These are phyloP conservation scores for Stygiomarasmius scandens DNA, from an alignment of 1,284 basidiomycete species.

Conservation along the genomic window DNA sequence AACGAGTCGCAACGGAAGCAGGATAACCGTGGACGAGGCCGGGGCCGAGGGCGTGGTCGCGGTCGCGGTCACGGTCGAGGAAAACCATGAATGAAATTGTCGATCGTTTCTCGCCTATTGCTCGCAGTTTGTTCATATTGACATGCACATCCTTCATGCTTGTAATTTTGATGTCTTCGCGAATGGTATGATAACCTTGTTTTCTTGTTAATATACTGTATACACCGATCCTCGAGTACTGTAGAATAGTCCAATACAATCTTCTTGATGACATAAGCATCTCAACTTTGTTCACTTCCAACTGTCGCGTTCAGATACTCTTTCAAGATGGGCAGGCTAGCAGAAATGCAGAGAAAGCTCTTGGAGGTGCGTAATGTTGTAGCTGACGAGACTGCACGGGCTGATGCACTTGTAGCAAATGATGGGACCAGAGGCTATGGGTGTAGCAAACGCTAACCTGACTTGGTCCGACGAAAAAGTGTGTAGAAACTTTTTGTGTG, in stretches of 20 bases:
- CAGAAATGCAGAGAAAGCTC: constrained; percentile 93
- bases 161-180: background rate
- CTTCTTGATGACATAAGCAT: background rate
- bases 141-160: no score
- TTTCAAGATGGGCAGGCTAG: constrained; percentile 75
- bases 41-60: constrained; percentile 41
- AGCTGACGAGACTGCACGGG: background rate
- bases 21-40: constrained; percentile 26
- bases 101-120: background rate
- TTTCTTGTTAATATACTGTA: background rate
- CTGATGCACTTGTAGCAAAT: constrained; percentile 73
- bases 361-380: constrained; percentile 63
- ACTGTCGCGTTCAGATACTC: background rate
- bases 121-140: no score
- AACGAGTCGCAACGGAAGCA: constrained; percentile 7
- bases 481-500: constrained; percentile 98
- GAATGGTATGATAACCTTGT: background rate
- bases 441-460: constrained; percentile 88
- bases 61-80: constrained; percentile 38
- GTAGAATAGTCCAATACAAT: no score
- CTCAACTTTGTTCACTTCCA: background rate
- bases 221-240: background rate
- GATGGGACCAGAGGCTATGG: constrained; percentile 99
- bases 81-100: background rate
- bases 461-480: constrained; percentile 98